Percentiles rank a stretch among this genome's conserved stretches.
Conservation (phyloP, 208 protist genomes). For the Leishmania major region DNA sequence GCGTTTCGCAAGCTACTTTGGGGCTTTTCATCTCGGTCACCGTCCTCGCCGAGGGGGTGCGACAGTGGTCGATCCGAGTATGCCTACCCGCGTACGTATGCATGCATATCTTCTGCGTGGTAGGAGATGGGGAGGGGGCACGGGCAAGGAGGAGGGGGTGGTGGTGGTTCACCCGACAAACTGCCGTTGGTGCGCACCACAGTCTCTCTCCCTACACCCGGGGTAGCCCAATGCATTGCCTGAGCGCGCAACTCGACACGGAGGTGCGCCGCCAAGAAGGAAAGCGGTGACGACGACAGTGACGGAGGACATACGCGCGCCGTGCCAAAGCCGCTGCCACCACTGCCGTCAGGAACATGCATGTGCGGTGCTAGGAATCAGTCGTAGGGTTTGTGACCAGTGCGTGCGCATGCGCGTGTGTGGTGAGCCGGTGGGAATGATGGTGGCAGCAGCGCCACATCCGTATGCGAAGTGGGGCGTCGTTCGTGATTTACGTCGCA, state of each 20-base stretch:
- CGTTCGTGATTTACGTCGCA: not conserved
- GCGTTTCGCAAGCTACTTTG: not conserved
- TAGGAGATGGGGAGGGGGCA: not conserved
- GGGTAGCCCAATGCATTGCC: not conserved
- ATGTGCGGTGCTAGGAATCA: not conserved
- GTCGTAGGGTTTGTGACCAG: not conserved
- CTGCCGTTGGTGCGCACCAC: not conserved
- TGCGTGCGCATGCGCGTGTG: not conserved
- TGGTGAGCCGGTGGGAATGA: not conserved
- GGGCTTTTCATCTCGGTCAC: not conserved
- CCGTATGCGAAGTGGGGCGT: not conserved
- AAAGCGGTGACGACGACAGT: not conserved
- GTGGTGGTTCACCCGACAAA: not conserved
- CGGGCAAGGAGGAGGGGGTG: not conserved
- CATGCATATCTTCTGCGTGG: not conserved
- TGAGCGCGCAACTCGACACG: not conserved
- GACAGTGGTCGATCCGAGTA: not conserved
- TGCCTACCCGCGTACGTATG: not conserved
- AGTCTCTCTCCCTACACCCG: not conserved
- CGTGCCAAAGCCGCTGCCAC: not conserved
- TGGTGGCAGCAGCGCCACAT: not conserved
- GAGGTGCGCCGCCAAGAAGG: not conserved
- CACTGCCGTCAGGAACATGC: not conserved
- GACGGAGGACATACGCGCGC: not conserved
- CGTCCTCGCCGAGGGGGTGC: not conserved